Percentiles rank a stretch among this genome's conserved stretches.
phyloP scores from a whole-genome alignment of 768 basidiomycete species.

The Mycena floridula region DNA sequence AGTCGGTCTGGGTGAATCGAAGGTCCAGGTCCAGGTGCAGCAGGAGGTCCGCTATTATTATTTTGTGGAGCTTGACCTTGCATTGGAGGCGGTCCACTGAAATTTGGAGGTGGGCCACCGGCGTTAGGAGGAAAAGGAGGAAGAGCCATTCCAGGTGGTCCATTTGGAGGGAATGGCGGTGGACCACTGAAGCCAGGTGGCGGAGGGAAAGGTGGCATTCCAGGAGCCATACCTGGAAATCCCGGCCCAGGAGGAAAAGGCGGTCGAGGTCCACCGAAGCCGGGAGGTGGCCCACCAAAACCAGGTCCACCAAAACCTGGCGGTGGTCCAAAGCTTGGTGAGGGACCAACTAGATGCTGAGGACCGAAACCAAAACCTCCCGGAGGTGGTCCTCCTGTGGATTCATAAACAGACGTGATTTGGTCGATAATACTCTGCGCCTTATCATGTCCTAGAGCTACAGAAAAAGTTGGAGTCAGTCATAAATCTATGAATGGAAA shows the following conservation, averaged over 20 bases:
- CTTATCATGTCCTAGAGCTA: slow-evolving; percentile 91
- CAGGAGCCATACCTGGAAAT: slow-evolving; percentile 8
- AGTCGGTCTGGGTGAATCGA: slow-evolving; percentile 82
- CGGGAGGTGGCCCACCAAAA: slow-evolving; percentile 37
- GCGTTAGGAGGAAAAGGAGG: slow-evolving; percentile 43
- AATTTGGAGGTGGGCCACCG: slow-evolving; percentile 27
- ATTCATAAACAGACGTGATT: slow-evolving; percentile 91
- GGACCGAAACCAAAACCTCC: slow-evolving; percentile 86
- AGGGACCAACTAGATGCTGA: slow-evolving; percentile 62
- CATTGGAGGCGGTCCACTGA: slow-evolving; percentile 18
- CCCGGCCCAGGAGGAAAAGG: slow-evolving; percentile 6
- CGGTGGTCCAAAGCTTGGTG: slow-evolving; percentile 40
- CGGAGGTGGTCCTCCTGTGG: slow-evolving; percentile 77
- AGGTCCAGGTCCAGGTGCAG: slow-evolving; percentile 33
- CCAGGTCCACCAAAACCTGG: slow-evolving; percentile 32
- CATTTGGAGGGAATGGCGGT: slow-evolving; percentile 51
- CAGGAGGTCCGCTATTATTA: slow-evolving; percentile 29
- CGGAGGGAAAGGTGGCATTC: slow-evolving; percentile 47
- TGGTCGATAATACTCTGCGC: slow-evolving; percentile 98
- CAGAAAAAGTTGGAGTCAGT: slow-evolving; percentile 12
- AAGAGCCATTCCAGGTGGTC: slow-evolving; percentile 35
- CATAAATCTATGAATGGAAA: not conserved
- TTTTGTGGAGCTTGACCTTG: slow-evolving; percentile 14
- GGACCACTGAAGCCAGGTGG: slow-evolving; percentile 19
- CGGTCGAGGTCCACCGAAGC: slow-evolving; percentile 34